phyloP scores from a whole-genome alignment of 2,329 filamentous ascomycete species.

The Sporothrix globosa region DNA sequence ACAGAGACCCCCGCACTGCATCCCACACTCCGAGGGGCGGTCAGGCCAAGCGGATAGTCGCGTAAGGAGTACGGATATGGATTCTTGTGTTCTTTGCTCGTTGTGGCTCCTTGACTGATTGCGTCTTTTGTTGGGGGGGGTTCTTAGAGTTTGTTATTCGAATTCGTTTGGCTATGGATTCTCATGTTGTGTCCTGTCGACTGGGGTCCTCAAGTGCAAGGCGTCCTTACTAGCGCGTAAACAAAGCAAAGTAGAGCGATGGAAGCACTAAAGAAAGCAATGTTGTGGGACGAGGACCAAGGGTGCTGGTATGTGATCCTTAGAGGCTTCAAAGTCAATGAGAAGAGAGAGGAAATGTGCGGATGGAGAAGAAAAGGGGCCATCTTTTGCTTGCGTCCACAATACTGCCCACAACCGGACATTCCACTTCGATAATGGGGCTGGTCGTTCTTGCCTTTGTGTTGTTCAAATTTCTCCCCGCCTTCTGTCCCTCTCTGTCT shows the following conservation, averaged over 20 bases:
- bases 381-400: not conserved
- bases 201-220: not conserved
- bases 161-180: constrained; percentile 3
- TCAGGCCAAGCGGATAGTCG: constrained; percentile 15
- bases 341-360: not conserved
- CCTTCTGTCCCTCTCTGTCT: not conserved
- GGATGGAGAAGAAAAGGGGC: not conserved
- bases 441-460: not conserved
- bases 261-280: constrained; percentile 7
- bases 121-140: constrained; percentile 12
- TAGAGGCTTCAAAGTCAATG: not conserved
- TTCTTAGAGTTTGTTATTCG: not conserved
- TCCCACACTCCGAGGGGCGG: constrained; percentile 28
- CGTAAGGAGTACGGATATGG: too few relatives aligned
- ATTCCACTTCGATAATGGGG: constrained; percentile 7
- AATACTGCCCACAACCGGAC: constrained; percentile 4
- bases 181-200: not conserved
- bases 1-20: constrained; percentile 24
- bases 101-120: not conserved
- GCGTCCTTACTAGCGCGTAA: constrained; percentile 5
- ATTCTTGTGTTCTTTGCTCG: not conserved
- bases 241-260: constrained; percentile 14
- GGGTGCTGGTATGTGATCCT: constrained; percentile 1
- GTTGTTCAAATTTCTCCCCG: not conserved
- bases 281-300: not conserved